These are phyloP conservation scores for Ganoderma lingzhi DNA, from an alignment of 1,284 basidiomycete genomes.

Conservation along the genomic window DNA sequence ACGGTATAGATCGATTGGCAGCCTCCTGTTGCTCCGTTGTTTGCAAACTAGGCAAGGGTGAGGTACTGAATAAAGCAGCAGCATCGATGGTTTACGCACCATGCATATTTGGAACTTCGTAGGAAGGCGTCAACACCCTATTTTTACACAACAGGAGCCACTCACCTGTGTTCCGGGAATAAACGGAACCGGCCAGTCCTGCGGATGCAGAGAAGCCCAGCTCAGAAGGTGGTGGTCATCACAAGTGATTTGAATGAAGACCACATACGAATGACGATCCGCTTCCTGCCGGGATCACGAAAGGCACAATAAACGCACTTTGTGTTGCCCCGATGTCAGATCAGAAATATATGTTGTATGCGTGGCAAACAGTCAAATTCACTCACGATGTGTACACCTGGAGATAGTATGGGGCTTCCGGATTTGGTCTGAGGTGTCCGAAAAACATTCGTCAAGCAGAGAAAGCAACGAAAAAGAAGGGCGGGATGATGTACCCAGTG, in stretches of 20 bases:
- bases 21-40: conserved; percentile 63
- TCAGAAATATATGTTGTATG: neutral
- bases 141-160: conserved; percentile 1
- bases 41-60: conserved; percentile 54
- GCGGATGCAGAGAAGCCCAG: conserved; percentile 6
- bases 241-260: conserved; percentile 5
- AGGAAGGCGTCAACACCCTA: neutral
- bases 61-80: neutral
- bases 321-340: neutral
- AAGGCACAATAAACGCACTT: conserved; percentile 53
- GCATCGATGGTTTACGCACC: conserved; percentile 45
- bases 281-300: conserved; percentile 57
- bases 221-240: conserved; percentile 5
- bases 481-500: conserved; percentile 50
- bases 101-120: conserved; percentile 71
- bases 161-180: conserved; percentile 59
- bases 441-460: conserved; percentile 8
- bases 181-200: conserved; percentile 68
- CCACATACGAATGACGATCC: conserved; percentile 52
- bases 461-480: conserved; percentile 14
- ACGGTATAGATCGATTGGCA: conserved; percentile 65
- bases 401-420: conserved; percentile 63
- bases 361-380: neutral
- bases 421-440: conserved; percentile 59
- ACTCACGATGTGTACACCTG: conserved; percentile 70